Conservation (phyloP, 2,329 filamentous ascomycete genomes). For the Trichophyton verrucosum region DNA sequence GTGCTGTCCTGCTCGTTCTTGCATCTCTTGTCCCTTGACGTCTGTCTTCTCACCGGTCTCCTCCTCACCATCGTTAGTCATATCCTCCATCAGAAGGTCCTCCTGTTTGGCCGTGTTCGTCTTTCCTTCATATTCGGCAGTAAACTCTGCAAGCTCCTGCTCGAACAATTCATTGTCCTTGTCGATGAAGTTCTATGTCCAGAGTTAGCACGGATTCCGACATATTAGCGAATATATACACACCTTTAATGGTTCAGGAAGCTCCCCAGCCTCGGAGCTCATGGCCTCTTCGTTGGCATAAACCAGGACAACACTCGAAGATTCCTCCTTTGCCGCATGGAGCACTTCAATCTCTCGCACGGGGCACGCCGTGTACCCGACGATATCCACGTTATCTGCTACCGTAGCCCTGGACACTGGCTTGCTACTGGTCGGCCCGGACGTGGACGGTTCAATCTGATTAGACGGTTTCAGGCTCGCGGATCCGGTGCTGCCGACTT, state of each 20-base stretch:
- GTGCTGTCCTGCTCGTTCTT: background rate
- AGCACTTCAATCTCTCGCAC: slow-evolving; percentile 44
- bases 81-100: background rate
- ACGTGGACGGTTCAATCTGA: background rate
- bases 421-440: background rate
- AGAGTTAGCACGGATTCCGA: slow-evolving; percentile 3
- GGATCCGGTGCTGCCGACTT: slow-evolving; percentile 17
- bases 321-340: slow-evolving; percentile 41
- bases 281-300: slow-evolving; percentile 45
- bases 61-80: background rate
- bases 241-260: slow-evolving; percentile 30
- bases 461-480: slow-evolving; percentile 2
- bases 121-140: background rate
- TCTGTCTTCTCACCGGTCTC: background rate
- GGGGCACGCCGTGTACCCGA: slow-evolving; percentile 30
- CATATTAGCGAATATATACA: background rate
- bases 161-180: slow-evolving; percentile 36
- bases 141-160: slow-evolving; percentile 22
- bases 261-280: slow-evolving; percentile 20
- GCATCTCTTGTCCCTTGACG: background rate
- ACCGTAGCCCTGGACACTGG: slow-evolving; percentile 9
- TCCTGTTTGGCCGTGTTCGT: background rate
- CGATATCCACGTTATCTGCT: slow-evolving; percentile 22
- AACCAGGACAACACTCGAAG: slow-evolving; percentile 42
- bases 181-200: slow-evolving; percentile 35